phyloP scores from a whole-genome alignment of 371 early-diverging fungal species.

The Basidiobolus meristosporus region DNA sequence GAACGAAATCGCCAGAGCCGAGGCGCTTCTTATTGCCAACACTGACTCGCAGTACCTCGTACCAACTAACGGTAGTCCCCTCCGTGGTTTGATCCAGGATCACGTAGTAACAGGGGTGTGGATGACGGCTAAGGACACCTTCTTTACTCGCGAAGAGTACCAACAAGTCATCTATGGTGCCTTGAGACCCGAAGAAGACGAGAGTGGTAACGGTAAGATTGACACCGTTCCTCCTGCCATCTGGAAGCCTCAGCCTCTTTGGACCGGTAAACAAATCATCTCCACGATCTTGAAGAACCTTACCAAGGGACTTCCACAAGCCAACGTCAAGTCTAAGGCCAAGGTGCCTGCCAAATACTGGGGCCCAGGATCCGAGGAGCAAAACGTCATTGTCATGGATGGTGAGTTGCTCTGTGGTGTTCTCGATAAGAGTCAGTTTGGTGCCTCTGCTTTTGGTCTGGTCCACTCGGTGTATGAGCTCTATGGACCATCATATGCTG shows the following conservation, averaged over 20 bases:
- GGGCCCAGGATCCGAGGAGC: conserved; percentile 67
- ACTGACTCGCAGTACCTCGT: conserved; percentile 96
- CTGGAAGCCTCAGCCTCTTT: conserved; percentile 68
- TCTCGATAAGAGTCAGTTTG: conserved; percentile 96
- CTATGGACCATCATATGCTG: conserved; percentile 85
- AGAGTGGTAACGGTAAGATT: conserved; percentile 52
- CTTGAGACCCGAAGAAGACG: conserved; percentile 51
- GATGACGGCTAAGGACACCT: conserved; percentile 80
- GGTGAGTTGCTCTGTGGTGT: conserved; percentile 86
- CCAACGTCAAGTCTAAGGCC: conserved; percentile 75
- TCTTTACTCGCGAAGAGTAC: conserved; percentile 84
- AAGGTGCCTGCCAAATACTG: conserved; percentile 77
- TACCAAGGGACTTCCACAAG: conserved; percentile 50
- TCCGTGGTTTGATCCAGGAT: conserved; percentile 99
- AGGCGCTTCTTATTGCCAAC: conserved; percentile 86
- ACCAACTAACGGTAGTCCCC: conserved; percentile 95
- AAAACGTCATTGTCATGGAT: conserved; percentile 57
- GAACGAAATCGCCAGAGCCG: conserved; percentile 89
- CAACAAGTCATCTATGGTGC: conserved; percentile 83
- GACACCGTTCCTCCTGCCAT: conserved; percentile 71
- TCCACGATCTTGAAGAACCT: conserved; percentile 77
- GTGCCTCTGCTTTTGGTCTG: conserved; percentile 84
- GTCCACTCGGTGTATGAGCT: conserved; percentile 95
- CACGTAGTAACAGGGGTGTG: conserved; percentile 95
- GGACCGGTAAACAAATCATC: conserved; percentile 98